A percentile compares a stretch with the other conserved stretches of the same genome.
Conservation (phyloP, 192 early-diverging fungal species). For the Coemansia sp. region DNA sequence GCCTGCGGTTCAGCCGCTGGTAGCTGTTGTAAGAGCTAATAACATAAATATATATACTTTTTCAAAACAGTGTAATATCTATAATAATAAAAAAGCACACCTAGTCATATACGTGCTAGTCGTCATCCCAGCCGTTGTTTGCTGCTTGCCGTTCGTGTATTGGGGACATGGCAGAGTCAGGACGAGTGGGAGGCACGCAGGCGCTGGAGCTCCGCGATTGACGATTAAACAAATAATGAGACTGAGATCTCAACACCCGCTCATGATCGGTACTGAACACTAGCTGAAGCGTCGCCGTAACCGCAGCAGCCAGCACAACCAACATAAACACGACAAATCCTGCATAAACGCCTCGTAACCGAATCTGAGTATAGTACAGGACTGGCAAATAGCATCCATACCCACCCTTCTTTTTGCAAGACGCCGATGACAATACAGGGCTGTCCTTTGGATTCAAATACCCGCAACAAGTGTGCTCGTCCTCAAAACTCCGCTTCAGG, state of each 20-base stretch:
- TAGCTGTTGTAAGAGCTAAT: background rate
- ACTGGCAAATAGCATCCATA: conserved; percentile 44
- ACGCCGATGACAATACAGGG: conserved; percentile 22
- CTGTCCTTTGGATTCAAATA: conserved; percentile 36
- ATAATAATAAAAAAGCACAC: background rate
- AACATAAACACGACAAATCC: conserved; percentile 37
- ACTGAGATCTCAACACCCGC: conserved; percentile 21
- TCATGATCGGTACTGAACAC: conserved; percentile 28
- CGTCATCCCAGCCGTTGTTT: conserved; percentile 4
- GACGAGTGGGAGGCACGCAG: background rate
- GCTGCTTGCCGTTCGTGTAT: conserved; percentile 3
- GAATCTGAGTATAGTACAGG: conserved; percentile 31
- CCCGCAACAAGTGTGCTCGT: conserved; percentile 34
- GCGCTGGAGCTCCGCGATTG: background rate
- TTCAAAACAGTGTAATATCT: background rate
- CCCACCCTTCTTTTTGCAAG: conserved; percentile 16
- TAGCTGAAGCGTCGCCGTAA: conserved; percentile 23
- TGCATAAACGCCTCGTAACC: conserved; percentile 39
- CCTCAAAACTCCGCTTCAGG: conserved; percentile 38
- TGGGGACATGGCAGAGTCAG: conserved; percentile 3
- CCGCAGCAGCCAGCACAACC: conserved; percentile 27
- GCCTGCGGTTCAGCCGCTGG: background rate
- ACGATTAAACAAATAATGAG: conserved; percentile 26
- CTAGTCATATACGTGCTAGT: background rate
- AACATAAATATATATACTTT: background rate